phyloP scores from a whole-genome alignment of 495 filamentous ascomycete genomes.

The Hypoxylon fragiforme region DNA sequence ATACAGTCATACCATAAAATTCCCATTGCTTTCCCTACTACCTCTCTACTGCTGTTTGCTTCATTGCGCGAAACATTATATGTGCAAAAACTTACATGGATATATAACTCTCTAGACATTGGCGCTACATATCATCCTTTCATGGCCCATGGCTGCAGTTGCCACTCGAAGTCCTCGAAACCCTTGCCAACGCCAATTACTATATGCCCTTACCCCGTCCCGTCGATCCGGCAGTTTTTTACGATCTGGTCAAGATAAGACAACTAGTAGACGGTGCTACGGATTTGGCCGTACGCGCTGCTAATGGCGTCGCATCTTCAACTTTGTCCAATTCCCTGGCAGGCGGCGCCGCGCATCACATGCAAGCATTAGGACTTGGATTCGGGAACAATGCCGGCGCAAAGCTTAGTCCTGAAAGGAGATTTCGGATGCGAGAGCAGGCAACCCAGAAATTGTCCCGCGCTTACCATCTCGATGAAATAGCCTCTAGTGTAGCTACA shows the following conservation, averaged over 20 bases:
- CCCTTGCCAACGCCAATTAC: slow-evolving; percentile 76
- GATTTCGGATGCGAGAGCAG: slow-evolving; percentile 73
- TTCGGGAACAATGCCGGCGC: slow-evolving; percentile 59
- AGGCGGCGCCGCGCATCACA: slow-evolving; percentile 55
- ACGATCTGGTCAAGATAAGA: slow-evolving; percentile 78
- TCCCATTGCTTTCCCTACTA: neutral
- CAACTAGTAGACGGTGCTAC: slow-evolving; percentile 76
- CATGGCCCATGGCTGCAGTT: slow-evolving; percentile 87
- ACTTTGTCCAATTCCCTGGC: slow-evolving; percentile 56
- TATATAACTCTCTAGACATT: slow-evolving; percentile 58
- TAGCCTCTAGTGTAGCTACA: slow-evolving; percentile 76
- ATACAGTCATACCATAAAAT: slow-evolving; percentile 1
- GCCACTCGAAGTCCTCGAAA: slow-evolving; percentile 77
- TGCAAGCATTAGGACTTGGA: slow-evolving; percentile 63
- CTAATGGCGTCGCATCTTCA: slow-evolving; percentile 67
- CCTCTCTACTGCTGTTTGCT: too few species aligned
- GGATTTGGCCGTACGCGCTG: slow-evolving; percentile 73
- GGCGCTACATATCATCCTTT: slow-evolving; percentile 81
- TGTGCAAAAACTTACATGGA: neutral
- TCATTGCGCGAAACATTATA: too few species aligned
- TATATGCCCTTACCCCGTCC: slow-evolving; percentile 71
- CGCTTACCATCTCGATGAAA: slow-evolving; percentile 78
- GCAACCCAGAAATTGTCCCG: slow-evolving; percentile 73
- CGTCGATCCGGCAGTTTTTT: slow-evolving; percentile 80
- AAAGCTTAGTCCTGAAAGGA: slow-evolving; percentile 72